Percentiles rank a stretch among this genome's conserved stretches.
Evolutionary conservation across 2,329 filamentous ascomycete species (phyloP).

Genomic region (Botrytis porri): DNA sequence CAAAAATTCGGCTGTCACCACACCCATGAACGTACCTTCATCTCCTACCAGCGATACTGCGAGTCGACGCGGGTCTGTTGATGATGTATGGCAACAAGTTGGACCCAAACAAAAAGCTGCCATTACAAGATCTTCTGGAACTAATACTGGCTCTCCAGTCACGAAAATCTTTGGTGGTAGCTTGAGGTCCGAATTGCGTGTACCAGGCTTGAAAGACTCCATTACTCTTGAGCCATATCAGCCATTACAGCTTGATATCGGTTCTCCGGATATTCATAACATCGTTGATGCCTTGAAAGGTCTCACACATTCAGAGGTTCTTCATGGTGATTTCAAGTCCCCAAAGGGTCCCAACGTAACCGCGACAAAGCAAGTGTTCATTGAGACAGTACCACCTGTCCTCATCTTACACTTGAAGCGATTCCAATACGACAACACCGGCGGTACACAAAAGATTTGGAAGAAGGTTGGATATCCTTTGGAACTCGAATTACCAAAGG

Average conservation of each 20-base stretch:
- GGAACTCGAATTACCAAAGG: constrained; percentile 88
- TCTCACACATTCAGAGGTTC: constrained; percentile 76
- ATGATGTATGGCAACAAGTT: constrained; percentile 88
- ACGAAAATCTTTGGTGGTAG: constrained; percentile 94
- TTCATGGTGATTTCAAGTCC: constrained; percentile 82
- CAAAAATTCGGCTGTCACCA: constrained; percentile 45
- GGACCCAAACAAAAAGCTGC: constrained; percentile 86
- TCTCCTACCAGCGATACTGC: constrained; percentile 45
- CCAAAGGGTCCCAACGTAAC: constrained; percentile 71
- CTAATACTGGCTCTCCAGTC: constrained; percentile 74
- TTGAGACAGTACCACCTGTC: constrained; percentile 86
- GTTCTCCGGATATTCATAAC: constrained; percentile 78
- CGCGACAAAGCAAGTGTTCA: constrained; percentile 91
- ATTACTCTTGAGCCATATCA: constrained; percentile 93
- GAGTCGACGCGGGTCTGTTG: constrained; percentile 39
- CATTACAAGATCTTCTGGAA: constrained; percentile 81
- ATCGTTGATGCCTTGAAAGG: constrained; percentile 88
- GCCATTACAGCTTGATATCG: constrained; percentile 91
- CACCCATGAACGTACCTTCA: constrained; percentile 41
- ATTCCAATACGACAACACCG: constrained; percentile 89
- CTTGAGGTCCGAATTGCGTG: constrained; percentile 81
- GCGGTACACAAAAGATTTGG: constrained; percentile 95
- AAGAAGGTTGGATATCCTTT: constrained; percentile 96
- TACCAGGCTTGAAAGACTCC: constrained; percentile 83
- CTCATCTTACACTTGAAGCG: constrained; percentile 94